These are phyloP conservation scores for Skeletonema costatum DNA, from an alignment of 108 stramenopile species.

Conservation along the genomic window DNA sequence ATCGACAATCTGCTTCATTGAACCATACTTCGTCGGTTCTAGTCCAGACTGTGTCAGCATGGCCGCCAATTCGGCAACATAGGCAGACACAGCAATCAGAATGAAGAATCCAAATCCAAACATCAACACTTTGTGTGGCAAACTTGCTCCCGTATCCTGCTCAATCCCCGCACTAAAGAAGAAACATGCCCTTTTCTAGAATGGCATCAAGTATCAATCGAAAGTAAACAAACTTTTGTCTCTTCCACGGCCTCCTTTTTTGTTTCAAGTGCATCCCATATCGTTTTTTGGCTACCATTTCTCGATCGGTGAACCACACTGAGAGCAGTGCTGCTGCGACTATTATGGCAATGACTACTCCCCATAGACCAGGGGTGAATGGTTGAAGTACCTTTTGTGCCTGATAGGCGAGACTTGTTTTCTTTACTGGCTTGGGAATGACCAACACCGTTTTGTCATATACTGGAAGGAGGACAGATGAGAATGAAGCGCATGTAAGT, in stretches of 20 bases:
- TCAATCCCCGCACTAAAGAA: constrained; percentile 28
- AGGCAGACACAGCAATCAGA: constrained; percentile 21
- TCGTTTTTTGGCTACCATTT: neutral
- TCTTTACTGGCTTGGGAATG: constrained; percentile 3
- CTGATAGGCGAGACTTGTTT: neutral
- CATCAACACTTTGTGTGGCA: constrained; percentile 19
- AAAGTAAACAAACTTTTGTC: neutral
- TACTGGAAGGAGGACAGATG: neutral
- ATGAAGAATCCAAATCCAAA: constrained; percentile 34
- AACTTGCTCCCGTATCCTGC: constrained; percentile 12
- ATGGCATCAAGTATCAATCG: neutral
- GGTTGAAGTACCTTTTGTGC: constrained; percentile 19
- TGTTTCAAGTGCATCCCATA: neutral
- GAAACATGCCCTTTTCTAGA: constrained; percentile 11
- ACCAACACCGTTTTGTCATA: constrained; percentile 33
- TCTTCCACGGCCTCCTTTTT: neutral
- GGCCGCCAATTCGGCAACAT: constrained; percentile 25
- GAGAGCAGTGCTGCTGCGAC: neutral
- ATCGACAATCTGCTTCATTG: constrained; percentile 10
- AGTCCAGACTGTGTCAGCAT: constrained; percentile 2
- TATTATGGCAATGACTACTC: neutral
- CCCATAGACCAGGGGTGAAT: constrained; percentile 8
- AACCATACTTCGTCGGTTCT: neutral
- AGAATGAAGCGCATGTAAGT: neutral
- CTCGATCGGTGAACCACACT: constrained; percentile 11